These are phyloP conservation scores for Chlorella sp. DNA, from an alignment of 139 green algal genomes.

Conservation along the genomic window DNA sequence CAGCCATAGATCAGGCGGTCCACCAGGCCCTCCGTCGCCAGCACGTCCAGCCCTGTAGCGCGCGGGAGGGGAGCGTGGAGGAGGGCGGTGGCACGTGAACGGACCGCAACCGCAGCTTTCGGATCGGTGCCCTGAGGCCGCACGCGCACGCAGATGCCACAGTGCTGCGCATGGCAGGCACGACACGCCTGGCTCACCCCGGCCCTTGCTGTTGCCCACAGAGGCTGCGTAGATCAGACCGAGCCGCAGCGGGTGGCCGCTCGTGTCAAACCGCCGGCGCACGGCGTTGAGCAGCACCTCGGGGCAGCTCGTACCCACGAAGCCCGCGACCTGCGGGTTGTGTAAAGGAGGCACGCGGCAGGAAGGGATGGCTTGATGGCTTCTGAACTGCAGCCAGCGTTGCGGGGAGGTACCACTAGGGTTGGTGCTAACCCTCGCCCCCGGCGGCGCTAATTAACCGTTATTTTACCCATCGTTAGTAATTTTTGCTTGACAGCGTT, in stretches of 20 bases:
- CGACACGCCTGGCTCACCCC: conserved; percentile 9
- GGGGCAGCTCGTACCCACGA: conserved; percentile 39
- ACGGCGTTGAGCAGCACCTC: conserved; percentile 43
- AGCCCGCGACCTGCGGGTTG: conserved; percentile 35
- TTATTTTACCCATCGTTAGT: not conserved
- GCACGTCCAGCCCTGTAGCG: not conserved
- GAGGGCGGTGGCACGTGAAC: too few species aligned
- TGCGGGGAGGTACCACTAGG: too few species aligned
- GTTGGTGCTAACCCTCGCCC: too few species aligned
- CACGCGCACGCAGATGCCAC: too few species aligned
- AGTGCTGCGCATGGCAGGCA: too few species aligned
- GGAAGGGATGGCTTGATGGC: not conserved
- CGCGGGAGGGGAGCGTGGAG: not conserved
- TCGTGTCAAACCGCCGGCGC: conserved; percentile 29
- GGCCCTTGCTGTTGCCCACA: conserved; percentile 34
- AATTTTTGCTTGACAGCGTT: not conserved
- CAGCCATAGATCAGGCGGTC: conserved; percentile 27
- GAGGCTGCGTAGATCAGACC: conserved; percentile 33
- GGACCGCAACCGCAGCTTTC: too few species aligned
- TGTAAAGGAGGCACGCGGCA: too few species aligned
- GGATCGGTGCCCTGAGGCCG: too few species aligned
- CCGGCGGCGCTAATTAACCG: too few species aligned
- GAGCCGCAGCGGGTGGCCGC: conserved; percentile 22
- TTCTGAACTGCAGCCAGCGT: too few species aligned
- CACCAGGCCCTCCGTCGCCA: conserved; percentile 41